Percentiles rank a stretch among this genome's conserved stretches.
Conservation (phyloP, 2,329 filamentous ascomycete species). For the Westerdykella ornata region DNA sequence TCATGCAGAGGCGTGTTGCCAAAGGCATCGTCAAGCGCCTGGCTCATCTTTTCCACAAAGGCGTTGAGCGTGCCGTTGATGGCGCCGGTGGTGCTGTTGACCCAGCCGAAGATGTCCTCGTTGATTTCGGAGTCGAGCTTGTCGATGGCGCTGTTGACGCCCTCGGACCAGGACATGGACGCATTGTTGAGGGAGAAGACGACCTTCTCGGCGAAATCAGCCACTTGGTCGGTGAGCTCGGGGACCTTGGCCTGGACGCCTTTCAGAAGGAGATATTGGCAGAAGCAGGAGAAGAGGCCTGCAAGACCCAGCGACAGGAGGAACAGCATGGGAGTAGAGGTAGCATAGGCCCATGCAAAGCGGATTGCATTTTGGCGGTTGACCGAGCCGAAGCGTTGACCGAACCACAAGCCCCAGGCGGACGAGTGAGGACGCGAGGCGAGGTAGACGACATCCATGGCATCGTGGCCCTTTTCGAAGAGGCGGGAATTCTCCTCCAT, state of each 20-base stretch:
- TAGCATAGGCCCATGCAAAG: constrained; percentile 84
- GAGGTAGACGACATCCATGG: constrained; percentile 84
- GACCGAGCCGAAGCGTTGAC: constrained; percentile 56
- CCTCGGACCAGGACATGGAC: constrained; percentile 67
- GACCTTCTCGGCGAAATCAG: constrained; percentile 71
- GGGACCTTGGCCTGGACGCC: constrained; percentile 70
- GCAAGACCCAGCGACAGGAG: constrained; percentile 75
- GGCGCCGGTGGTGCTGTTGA: constrained; percentile 72
- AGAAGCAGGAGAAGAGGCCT: constrained; percentile 74
- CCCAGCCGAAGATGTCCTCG: constrained; percentile 76
- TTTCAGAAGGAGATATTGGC: constrained; percentile 71
- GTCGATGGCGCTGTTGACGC: constrained; percentile 66
- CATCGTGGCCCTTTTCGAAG: constrained; percentile 63
- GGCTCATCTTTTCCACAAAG: constrained; percentile 71
- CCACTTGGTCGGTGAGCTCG: constrained; percentile 65
- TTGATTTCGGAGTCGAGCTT: constrained; percentile 68
- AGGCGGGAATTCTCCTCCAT: constrained; percentile 65
- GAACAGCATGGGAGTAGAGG: constrained; percentile 76
- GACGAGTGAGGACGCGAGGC: constrained; percentile 74
- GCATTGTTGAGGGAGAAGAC: constrained; percentile 65
- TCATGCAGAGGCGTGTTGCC: constrained; percentile 73
- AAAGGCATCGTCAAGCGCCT: constrained; percentile 69
- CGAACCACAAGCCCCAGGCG: constrained; percentile 61
- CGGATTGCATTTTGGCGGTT: constrained; percentile 66
- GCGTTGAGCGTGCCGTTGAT: constrained; percentile 79